Conservation (phyloP, 495 filamentous ascomycete species). For the Podospora anserina region DNA sequence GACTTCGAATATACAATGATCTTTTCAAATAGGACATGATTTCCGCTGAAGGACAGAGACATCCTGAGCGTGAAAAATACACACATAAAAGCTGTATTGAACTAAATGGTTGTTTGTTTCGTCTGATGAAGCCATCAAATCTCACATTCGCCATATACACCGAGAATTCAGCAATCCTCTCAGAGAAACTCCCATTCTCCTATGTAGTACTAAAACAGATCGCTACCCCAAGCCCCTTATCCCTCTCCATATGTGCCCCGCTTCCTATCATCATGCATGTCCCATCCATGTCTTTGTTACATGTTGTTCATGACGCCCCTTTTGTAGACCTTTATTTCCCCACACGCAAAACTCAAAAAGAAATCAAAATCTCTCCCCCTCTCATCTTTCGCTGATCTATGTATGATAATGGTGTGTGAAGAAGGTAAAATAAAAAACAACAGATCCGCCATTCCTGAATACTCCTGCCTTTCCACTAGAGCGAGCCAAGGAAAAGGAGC, state of each 20-base stretch:
- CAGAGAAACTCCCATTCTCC: too few species aligned
- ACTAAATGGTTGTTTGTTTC: too few species aligned
- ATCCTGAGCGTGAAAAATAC: too few species aligned
- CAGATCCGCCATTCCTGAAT: background rate
- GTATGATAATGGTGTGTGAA: background rate
- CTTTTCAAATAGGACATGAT: too few species aligned
- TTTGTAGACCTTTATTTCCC: background rate
- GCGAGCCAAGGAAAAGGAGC: background rate
- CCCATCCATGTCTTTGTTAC: constrained; percentile 2
- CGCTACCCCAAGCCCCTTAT: background rate
- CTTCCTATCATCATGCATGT: background rate
- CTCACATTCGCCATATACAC: too few species aligned
- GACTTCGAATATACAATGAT: too few species aligned
- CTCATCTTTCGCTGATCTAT: constrained; percentile 2
- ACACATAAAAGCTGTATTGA: too few species aligned
- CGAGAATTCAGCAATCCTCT: too few species aligned
- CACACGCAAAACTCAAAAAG: background rate
- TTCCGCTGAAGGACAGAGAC: too few species aligned
- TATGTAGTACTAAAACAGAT: background rate
- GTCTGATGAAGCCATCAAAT: too few species aligned
- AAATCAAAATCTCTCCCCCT: background rate
- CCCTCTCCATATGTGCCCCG: background rate
- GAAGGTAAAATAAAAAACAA: background rate
- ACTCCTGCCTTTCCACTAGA: background rate
- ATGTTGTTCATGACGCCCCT: constrained; percentile 5